Evolutionary conservation across 2,329 filamentous ascomycete genomes (phyloP), one percentile per base, ranked within the genome.

Genomic region (Scedosporium apiospermum): DNA sequence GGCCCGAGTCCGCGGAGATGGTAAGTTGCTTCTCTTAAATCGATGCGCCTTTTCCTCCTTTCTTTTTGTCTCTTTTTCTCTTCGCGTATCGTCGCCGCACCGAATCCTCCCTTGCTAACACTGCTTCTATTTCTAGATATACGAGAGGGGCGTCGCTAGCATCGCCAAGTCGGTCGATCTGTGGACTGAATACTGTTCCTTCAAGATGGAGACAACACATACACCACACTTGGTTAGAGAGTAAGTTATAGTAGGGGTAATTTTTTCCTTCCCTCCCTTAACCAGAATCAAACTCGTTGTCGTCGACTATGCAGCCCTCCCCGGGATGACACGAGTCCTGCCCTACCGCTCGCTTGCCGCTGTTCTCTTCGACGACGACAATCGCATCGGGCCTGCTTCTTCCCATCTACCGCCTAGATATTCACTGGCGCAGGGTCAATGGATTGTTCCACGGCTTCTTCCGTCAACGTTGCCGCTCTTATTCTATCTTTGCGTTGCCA

Each of bases 171-270:
- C 93, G 42, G 93, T 97, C 70, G 95, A 99, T 74, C 82, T 99
- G 64, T 99, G 95, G 95, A 90, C 91, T 61, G 93, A 96, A 71
- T 99, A 97, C 79, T 98, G 93, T 80, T 85, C 88, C 71, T 98
- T 98, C 85, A 98, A 98, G 76, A 92, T 95, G 79, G 92, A 98
- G 74, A 98, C 95, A 63, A 95, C 90, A 69, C 95, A 99, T 78
- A 92, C 96, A 73, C 85, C 91, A 70, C 90, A 96, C 74, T 84
- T 96, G 76, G 96, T 97, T 80, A 88, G 95, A 96, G 95, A 98
- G 95, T 99, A 96, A 98, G 95, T 98, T 84, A 80, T 77, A 66
- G 67, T 69, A 73, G 76, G 30, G 78, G 79, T 16, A 58, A 58
- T 38, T 49, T 41, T 61, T 87, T 87, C 82, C 82, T 82, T 81